Base-by-base conservation (phyloP, 768 basidiomycete genomes). In the Hebeloma cylindrosporum region DNA sequence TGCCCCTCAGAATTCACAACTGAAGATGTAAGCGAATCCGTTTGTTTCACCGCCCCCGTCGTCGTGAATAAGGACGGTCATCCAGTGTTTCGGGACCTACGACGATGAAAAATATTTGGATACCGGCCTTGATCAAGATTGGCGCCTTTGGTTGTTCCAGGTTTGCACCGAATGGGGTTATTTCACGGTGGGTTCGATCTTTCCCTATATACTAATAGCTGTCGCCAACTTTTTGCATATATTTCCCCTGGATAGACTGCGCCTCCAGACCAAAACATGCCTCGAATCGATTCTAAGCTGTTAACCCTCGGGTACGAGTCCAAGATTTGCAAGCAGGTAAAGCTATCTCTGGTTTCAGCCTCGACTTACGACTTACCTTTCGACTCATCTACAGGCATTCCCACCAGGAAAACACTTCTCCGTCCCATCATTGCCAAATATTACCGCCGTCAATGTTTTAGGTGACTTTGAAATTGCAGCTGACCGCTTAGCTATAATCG, bases 91-190 rank as follows among this genome's bases (percentile, higher is more conserved):
- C 56, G 92, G 93, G 4, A 88, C 91, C 0, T 83, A 74, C 50
- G 70, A 94, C 46, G 85, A 85, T 52, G 57, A 70, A 3, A 71
- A 81, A 53, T 95, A 78, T 64, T 73, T 74, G 51, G 70, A 74
- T 9, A 80, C 75, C 1, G 77, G 75, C 8, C 62, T 92, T 6
- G 73, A 80, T 45, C 78, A 90, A 55, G 76, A 74, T 4, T 97
- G 94, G 94, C 76, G 91, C 30, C 67, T 85, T 9, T 97, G 94
- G 94, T 53, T 72, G 4, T 95, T 92, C 75, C 93, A 91, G 67
- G 88, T 92, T 40, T 93, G 92, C 70, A 93, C 90, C 0, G 80
- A 95, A 57, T 97, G 95, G 95, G 95, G 93, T 2, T 99, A 91
- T 64, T 93, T 95, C 62, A 82, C 75, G 22, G 90, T 88, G 54